These are phyloP conservation scores for Isatis lusitanica DNA, from an alignment of 441 rosid genomes.

Conservation along the genomic window DNA sequence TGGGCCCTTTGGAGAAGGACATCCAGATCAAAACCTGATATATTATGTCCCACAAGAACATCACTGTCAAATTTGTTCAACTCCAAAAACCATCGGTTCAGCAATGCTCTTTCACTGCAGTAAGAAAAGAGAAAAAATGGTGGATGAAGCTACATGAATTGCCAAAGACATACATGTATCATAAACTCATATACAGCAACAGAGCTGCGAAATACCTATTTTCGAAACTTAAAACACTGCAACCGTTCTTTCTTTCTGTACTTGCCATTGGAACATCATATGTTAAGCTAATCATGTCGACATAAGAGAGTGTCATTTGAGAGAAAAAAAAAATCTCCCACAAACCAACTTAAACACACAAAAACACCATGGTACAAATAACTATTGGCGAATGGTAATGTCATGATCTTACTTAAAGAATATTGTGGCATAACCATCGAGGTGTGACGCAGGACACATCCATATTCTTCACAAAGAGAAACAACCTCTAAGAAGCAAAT, in stretches of 20 bases:
- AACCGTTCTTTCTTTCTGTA: slow-evolving; percentile 86
- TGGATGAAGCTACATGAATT: slow-evolving; percentile 9
- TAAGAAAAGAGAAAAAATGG: slow-evolving; percentile 26
- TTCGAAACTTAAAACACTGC: slow-evolving; percentile 70
- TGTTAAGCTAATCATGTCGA: slow-evolving; percentile 22
- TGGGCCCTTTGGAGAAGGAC: slow-evolving; percentile 91
- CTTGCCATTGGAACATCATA: slow-evolving; percentile 71
- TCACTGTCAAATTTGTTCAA: slow-evolving; percentile 88
- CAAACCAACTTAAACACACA: not conserved
- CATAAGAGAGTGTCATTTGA: slow-evolving; percentile 12
- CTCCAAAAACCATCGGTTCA: slow-evolving; percentile 84
- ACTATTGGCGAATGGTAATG: slow-evolving; percentile 12
- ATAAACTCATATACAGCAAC: not conserved
- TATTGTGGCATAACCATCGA: not conserved
- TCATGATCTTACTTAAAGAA: slow-evolving; percentile 2
- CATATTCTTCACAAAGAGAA: slow-evolving; percentile 19
- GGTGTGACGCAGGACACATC: not conserved
- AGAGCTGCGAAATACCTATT: slow-evolving; percentile 55
- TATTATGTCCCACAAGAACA: slow-evolving; percentile 94
- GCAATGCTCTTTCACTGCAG: slow-evolving; percentile 90
- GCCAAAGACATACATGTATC: slow-evolving; percentile 15
- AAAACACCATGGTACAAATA: not conserved
- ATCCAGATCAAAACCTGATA: slow-evolving; percentile 97
- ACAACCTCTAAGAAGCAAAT: slow-evolving; percentile 47
- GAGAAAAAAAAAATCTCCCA: slow-evolving; percentile 7